Base-by-base conservation (phyloP, 345 rosid genomes). In the Aegle marmelos region DNA sequence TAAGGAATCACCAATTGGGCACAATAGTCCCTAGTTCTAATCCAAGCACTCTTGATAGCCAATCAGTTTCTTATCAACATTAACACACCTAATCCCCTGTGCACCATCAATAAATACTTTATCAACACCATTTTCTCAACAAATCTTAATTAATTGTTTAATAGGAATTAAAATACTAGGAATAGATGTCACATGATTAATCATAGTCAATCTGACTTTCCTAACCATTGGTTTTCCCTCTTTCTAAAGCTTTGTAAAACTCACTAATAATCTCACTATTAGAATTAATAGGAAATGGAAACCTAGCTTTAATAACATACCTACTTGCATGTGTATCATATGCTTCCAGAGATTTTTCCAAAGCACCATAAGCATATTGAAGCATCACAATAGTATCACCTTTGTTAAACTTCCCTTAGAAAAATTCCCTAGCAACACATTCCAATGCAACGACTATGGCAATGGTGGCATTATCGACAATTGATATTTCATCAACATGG, bases 381-480 rank as follows among this genome's bases (percentile, higher is more conserved):
- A 92, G 97, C 92, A 90, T 90, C 9, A 95, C 89, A 53, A 80
- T 94, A 11, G 82, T 94, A 79, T 95, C 98, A 9, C 95, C 97
- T 76, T 80, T 86, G 5, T 79, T 39, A 78, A 85, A 91, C 75
- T 80, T 81, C 3, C 98, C 98, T 37, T 89, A 94, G 2, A 87
- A 77, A 59, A 95, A 92, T 11, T 85, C 83, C 95, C 98, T 85
- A 7, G 97, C 92, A 31, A 83, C 72, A 78, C 88, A 83, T 78
- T 93, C 95, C 34, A 93, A 82, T 25, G 93, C 94, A 60, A 93
- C 90, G 2, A 98, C 93, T 0, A 85, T 98, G 4, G 98, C 98
- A n/a, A 98, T 93, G 65, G 98, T 91, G 37, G 95, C 98, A 87
- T 93, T 95, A 69, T 95, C 98, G 21, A 95, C 95, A 72, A 95